These are phyloP conservation scores for Butyriboletus loyo DNA, from an alignment of 768 basidiomycete species.

Conservation along the genomic window DNA sequence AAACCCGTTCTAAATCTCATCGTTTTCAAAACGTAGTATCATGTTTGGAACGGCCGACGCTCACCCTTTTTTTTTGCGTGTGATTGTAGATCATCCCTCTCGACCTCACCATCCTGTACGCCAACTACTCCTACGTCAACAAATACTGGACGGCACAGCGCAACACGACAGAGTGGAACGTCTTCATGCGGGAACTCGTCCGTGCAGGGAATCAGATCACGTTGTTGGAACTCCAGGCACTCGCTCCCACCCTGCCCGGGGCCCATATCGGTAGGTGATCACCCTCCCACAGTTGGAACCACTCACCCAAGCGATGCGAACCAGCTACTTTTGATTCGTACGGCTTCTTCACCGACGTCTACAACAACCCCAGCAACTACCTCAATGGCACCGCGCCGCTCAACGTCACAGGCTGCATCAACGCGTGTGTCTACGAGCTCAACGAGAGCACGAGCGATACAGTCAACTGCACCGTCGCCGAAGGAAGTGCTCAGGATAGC, in stretches of 20 bases:
- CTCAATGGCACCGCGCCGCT: constrained; percentile 62
- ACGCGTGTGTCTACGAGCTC: constrained; percentile 43
- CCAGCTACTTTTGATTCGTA: constrained; percentile 62
- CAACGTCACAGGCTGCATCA: constrained; percentile 53
- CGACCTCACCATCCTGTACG: constrained; percentile 46
- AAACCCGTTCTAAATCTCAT: background rate
- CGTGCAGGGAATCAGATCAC: constrained; percentile 51
- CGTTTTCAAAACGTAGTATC: background rate
- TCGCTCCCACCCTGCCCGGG: constrained; percentile 46
- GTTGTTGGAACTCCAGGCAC: constrained; percentile 46
- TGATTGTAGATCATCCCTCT: constrained; percentile 53
- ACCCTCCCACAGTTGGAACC: background rate
- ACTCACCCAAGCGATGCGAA: background rate
- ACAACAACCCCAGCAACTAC: constrained; percentile 46
- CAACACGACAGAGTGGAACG: constrained; percentile 57
- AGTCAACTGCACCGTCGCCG: constrained; percentile 33
- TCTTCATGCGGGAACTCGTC: constrained; percentile 53
- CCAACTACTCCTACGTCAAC: constrained; percentile 45
- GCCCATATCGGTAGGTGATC: constrained; percentile 53
- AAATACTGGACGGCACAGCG: constrained; percentile 47
- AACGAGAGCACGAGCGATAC: constrained; percentile 23
- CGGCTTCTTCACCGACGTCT: constrained; percentile 53
- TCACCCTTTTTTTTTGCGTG: background rate
- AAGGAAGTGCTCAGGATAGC: constrained; percentile 46
- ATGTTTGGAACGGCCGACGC: background rate